These are phyloP conservation scores for Nitzschia inconspicua DNA, from an alignment of 108 stramenopile genomes.

Conservation along the genomic window DNA sequence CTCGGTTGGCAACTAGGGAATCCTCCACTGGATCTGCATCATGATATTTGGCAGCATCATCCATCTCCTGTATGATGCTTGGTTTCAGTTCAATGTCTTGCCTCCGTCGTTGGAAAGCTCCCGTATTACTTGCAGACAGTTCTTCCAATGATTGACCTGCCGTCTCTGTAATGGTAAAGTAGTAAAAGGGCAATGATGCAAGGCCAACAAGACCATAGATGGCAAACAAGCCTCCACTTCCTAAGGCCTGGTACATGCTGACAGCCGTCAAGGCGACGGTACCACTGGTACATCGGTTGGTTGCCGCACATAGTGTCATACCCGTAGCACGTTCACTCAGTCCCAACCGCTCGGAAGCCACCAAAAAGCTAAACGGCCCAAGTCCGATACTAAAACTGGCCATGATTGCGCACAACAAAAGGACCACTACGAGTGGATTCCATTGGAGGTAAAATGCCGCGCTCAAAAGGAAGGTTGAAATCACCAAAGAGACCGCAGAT, in stretches of 20 bases:
- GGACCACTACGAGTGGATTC: conserved; percentile 9
- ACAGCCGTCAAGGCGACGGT: conserved; percentile 30
- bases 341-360: conserved; percentile 11
- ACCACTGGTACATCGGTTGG: conserved; percentile 22
- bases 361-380: conserved; percentile 31
- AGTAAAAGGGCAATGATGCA: conserved; percentile 16
- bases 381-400: conserved; percentile 17
- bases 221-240: conserved; percentile 14
- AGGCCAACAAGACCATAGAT: conserved; percentile 17
- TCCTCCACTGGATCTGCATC: too few species aligned
- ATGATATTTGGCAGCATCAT: too few species aligned
- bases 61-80: too few species aligned
- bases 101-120: too few species aligned
- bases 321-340: conserved; percentile 23
- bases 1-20: too few species aligned
- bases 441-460: conserved; percentile 5
- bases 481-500: conserved; percentile 8
- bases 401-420: conserved; percentile 30
- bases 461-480: conserved; percentile 4
- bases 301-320: conserved; percentile 16
- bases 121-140: conserved; percentile 6
- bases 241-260: conserved; percentile 5
- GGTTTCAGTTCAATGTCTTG: too few species aligned
- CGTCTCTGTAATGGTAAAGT: conserved; percentile 12
- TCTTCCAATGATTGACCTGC: conserved; percentile 26